Conservation (phyloP, 345 rosid genomes). For the Erysimum cheiranthoides region DNA sequence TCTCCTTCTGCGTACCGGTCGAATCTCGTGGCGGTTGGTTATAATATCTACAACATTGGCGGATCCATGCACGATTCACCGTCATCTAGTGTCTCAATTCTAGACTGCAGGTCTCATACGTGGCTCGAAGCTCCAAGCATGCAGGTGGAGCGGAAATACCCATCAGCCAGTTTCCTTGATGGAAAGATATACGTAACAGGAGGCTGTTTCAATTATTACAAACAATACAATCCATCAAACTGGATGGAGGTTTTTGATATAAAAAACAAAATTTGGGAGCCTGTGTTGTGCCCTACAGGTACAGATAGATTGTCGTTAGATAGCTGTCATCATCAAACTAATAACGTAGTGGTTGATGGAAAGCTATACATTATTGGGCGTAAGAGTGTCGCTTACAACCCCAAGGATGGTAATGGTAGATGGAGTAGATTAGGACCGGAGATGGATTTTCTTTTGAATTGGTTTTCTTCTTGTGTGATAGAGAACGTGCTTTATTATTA, state of each 20-base stretch:
- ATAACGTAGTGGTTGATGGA: neutral
- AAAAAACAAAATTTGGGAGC: neutral
- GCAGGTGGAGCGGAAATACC: neutral
- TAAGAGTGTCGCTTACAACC: neutral
- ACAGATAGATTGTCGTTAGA: neutral
- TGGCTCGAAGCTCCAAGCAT: neutral
- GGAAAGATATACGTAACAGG: neutral
- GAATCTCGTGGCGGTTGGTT: neutral
- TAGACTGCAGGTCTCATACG: neutral
- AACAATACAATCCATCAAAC: neutral
- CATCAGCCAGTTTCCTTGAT: neutral
- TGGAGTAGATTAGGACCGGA: neutral
- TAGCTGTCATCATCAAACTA: neutral
- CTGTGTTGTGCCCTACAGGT: neutral
- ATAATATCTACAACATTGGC: neutral
- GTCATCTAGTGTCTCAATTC: neutral
- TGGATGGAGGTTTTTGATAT: neutral
- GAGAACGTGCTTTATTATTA: neutral
- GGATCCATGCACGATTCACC: neutral
- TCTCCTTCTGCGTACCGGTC: neutral
- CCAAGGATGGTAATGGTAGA: neutral
- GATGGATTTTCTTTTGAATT: neutral
- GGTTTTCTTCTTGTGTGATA: neutral
- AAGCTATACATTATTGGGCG: neutral
- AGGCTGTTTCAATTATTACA: neutral